A percentile compares a stretch with the other conserved stretches of the same genome.
Evolutionary conservation across 805 yeast genomes (phyloP).

Genomic region (Candida odintsovae): DNA sequence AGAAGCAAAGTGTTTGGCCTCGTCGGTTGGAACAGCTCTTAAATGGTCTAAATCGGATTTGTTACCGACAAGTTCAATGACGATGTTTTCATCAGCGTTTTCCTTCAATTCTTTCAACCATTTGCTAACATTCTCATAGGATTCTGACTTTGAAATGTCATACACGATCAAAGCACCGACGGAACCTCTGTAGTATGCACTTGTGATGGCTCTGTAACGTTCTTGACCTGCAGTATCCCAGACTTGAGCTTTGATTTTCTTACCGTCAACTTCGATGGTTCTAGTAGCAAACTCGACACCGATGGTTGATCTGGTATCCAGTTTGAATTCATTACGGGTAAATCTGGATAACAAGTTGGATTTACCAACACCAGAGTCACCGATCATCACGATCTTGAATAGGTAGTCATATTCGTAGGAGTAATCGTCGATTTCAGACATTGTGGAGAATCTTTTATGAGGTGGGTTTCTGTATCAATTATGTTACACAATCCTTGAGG

Average conservation of each 20-base stretch:
- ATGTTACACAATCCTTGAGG: background rate
- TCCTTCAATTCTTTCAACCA: slow-evolving; percentile 90
- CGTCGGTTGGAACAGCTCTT: slow-evolving; percentile 96
- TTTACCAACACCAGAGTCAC: slow-evolving; percentile 97
- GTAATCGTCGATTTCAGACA: slow-evolving; percentile 50
- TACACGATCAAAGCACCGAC: slow-evolving; percentile 95
- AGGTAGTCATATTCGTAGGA: slow-evolving; percentile 84
- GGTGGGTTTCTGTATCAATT: background rate
- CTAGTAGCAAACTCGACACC: slow-evolving; percentile 98
- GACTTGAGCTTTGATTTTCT: slow-evolving; percentile 81
- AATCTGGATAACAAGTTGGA: slow-evolving; percentile 90
- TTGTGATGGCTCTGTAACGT: slow-evolving; percentile 94
- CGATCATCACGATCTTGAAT: slow-evolving; percentile 90
- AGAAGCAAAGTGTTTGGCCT: slow-evolving; percentile 89
- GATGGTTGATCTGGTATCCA: slow-evolving; percentile 90
- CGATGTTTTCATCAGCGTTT: slow-evolving; percentile 92
- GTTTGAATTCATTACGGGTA: slow-evolving; percentile 92
- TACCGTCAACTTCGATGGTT: slow-evolving; percentile 82
- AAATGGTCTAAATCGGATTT: slow-evolving; percentile 86
- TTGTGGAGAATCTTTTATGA: background rate
- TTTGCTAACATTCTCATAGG: slow-evolving; percentile 78
- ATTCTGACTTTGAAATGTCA: slow-evolving; percentile 87
- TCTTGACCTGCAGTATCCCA: slow-evolving; percentile 99
- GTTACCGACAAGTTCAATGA: slow-evolving; percentile 89
- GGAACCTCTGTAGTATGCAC: slow-evolving; percentile 97